phyloP scores from a whole-genome alignment of 192 early-diverging fungal genomes.

The Funneliformis geosporum region DNA sequence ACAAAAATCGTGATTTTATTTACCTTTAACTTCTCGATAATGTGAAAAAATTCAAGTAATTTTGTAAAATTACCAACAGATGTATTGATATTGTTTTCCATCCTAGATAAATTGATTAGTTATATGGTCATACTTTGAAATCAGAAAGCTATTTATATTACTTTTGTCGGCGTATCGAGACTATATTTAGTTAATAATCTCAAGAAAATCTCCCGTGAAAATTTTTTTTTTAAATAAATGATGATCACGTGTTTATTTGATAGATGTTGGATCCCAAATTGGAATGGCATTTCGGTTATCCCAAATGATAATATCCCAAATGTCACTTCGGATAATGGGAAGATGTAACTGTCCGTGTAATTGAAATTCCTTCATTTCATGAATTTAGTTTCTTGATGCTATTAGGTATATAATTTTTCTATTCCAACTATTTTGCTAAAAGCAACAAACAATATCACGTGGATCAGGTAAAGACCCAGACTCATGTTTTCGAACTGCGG shows the following conservation, averaged over 20 bases:
- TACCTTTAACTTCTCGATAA: conserved; percentile 82
- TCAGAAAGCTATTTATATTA: no score
- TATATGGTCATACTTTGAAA: no score
- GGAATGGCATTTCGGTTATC: no score
- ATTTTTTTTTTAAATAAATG: no score
- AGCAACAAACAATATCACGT: conserved; percentile 16
- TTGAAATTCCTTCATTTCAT: conserved; percentile 21
- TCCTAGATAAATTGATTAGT: background rate
- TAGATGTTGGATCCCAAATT: no score
- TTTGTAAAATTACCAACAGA: background rate
- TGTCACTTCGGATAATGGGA: no score
- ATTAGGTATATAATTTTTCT: background rate
- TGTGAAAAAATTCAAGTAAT: conserved; percentile 68
- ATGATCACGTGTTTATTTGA: no score
- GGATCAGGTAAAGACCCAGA: conserved; percentile 5
- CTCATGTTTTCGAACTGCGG: background rate
- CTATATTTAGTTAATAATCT: no score
- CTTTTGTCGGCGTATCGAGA: no score
- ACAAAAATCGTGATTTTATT: background rate
- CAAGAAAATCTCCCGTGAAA: no score
- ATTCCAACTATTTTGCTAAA: conserved; percentile 1
- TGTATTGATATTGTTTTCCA: background rate
- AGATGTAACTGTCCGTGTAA: conserved; percentile 22
- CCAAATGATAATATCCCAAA: no score
- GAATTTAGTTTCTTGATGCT: no score